These are phyloP conservation scores for Wallacemonas sp. DNA, from an alignment of 208 protist genomes.

Conservation along the genomic window DNA sequence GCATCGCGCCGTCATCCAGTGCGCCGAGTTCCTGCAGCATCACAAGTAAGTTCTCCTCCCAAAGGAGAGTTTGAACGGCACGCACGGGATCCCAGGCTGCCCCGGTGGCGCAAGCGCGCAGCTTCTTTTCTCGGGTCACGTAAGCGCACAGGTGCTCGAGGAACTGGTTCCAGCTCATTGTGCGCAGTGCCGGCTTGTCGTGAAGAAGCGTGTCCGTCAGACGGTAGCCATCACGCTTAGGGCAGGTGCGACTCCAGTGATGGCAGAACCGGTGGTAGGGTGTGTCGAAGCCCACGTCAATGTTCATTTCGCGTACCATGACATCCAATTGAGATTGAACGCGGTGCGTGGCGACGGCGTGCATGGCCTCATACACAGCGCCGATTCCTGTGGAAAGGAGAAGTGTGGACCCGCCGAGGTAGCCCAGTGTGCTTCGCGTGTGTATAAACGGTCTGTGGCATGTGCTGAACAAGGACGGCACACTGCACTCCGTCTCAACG, in stretches of 20 bases:
- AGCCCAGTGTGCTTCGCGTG: constrained; percentile 16
- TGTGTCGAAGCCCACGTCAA: constrained; percentile 62
- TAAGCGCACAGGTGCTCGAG: constrained; percentile 56
- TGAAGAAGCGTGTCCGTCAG: constrained; percentile 18
- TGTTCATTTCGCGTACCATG: constrained; percentile 38
- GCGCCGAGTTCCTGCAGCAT: constrained; percentile 50
- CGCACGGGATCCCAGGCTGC: constrained; percentile 52
- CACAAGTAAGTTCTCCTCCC: constrained; percentile 76
- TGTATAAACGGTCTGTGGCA: constrained; percentile 47
- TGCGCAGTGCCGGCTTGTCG: constrained; percentile 41
- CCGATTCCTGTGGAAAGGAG: constrained; percentile 36
- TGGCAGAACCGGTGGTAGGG: constrained; percentile 53
- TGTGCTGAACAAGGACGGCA: constrained; percentile 26
- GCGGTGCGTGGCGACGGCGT: constrained; percentile 42
- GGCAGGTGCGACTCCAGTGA: constrained; percentile 28
- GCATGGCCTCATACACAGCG: constrained; percentile 53
- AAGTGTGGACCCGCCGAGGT: constrained; percentile 34
- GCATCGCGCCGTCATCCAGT: constrained; percentile 41
- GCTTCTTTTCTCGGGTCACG: constrained; percentile 17
- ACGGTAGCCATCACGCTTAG: constrained; percentile 35
- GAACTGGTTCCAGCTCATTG: constrained; percentile 68
- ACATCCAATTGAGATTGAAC: constrained; percentile 50
- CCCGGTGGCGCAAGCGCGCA: constrained; percentile 16
- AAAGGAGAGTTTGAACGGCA: constrained; percentile 65
- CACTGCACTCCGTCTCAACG: constrained; percentile 52